Conservation (phyloP, 345 rosid genomes). For the Eucalyptus sp. region DNA sequence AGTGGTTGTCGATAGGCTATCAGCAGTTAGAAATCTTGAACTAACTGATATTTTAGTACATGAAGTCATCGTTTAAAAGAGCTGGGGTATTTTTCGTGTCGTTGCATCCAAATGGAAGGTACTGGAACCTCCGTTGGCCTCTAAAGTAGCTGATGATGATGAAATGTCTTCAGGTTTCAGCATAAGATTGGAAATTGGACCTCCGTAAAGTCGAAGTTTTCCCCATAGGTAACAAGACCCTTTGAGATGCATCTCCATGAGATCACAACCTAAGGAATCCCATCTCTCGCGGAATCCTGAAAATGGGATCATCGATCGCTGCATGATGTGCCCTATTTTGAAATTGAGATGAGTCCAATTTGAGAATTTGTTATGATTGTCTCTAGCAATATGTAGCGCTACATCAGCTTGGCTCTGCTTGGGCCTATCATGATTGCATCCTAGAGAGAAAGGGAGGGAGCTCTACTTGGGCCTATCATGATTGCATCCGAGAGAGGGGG, state of each 20-base stretch:
- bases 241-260: neutral
- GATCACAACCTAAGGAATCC: neutral
- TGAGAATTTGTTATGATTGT: neutral
- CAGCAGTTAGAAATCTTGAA: neutral
- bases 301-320: neutral
- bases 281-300: neutral
- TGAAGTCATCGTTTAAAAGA: neutral
- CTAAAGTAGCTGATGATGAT: neutral
- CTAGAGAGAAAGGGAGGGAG: neutral
- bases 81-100: neutral
- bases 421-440: neutral
- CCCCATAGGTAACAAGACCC: neutral
- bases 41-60: neutral
- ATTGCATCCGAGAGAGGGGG: neutral
- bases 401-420: neutral
- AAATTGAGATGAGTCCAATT: neutral
- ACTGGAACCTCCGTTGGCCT: neutral
- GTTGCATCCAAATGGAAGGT: neutral
- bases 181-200: neutral
- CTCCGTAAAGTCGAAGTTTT: neutral
- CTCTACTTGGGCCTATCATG: neutral
- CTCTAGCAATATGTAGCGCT: neutral
- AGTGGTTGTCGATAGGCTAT: neutral
- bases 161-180: neutral
- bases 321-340: neutral